These are phyloP conservation scores for Xylaria intraflava DNA, from an alignment of 495 filamentous ascomycete genomes.

Conservation along the genomic window DNA sequence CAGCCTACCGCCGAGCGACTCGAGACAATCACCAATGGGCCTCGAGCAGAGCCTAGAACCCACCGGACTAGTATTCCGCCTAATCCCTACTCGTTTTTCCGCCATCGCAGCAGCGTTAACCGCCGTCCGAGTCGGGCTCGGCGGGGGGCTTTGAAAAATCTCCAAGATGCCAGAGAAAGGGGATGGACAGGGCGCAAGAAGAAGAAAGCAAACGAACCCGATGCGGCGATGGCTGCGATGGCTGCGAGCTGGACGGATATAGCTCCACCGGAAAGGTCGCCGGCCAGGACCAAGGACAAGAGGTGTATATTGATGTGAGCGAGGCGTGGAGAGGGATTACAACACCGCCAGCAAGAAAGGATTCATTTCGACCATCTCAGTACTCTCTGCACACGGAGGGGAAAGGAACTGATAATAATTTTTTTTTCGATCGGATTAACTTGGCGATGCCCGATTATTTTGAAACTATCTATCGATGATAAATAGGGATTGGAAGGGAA, in stretches of 20 bases:
- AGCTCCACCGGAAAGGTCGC: constrained; percentile 17
- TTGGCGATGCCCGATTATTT: constrained; percentile 3
- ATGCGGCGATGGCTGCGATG: constrained; percentile 31
- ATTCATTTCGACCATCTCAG: not conserved
- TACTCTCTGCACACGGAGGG: not conserved
- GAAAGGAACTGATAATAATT: not conserved
- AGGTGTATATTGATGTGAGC: constrained; percentile 52
- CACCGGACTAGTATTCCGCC: constrained; percentile 2
- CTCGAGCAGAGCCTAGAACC: constrained; percentile 11
- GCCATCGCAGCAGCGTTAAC: constrained; percentile 30
- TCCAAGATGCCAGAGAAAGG: constrained; percentile 46
- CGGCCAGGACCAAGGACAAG: constrained; percentile 27
- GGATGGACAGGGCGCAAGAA: constrained; percentile 45
- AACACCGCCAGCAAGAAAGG: not conserved
- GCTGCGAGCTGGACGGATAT: constrained; percentile 47
- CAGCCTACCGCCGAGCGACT: constrained; percentile 42
- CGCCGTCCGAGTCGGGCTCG: constrained; percentile 45
- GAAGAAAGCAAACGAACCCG: constrained; percentile 32
- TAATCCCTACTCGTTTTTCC: constrained; percentile 23
- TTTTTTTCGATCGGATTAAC: not conserved
- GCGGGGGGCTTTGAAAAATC: constrained; percentile 48
- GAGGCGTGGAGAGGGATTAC: not conserved
- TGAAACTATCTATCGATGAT: not conserved
- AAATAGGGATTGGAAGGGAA: not conserved
- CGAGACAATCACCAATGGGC: constrained; percentile 41